Evolutionary conservation across 148 eudicot genomes (phyloP), one percentile per base, ranked within the genome.

Genomic region (Vaccinium myrtillus): DNA sequence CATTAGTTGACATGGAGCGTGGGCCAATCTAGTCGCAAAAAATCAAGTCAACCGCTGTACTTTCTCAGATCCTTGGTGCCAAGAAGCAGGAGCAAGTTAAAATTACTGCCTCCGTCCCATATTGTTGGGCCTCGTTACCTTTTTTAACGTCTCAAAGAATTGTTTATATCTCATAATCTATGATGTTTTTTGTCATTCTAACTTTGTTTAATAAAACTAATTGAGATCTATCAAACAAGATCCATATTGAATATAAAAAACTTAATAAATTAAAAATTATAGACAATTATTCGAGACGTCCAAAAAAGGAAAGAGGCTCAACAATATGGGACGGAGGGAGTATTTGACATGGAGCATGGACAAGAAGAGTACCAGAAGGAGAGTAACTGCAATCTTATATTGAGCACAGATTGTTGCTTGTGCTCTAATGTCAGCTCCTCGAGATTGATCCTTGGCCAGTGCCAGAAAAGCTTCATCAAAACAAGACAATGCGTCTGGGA

Each of bases 361-460:
- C 9, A 54, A 82, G 30, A 71, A 63, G 9, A 75, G 75, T 89
- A 96, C 99, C 98, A 90, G 96, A 81, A 97, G 98, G 86, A 97
- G 98, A 83, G 98, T 94, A 54, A 97, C 99, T 25, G 95, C 99
- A 85, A 94, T 93, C 91, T 97, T 97, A 85, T 97, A 97, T 87
- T 97, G 99, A 75, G 99, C 98, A 90, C 99, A 97, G 69, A 97
- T 97, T 54, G 98, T 97, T 82, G 96, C 99, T 87, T 97, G 98
- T 53, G 99, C 99, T 84, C 95, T 95, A 14, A 95, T 92, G 86
- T 97, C 99, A 87, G 94, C 91, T 81, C 98, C 98, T 65, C 95
- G 95, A 18, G 99, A 97, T 32, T 93, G 95, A 87, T 95, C 99
- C 91, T 97, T 97, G 83, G 99, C 99, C 85, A 97, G 87, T 59